Evolutionary conservation across 371 early-diverging fungal species (phyloP).

Genomic region (Capillidium heterosporum): DNA sequence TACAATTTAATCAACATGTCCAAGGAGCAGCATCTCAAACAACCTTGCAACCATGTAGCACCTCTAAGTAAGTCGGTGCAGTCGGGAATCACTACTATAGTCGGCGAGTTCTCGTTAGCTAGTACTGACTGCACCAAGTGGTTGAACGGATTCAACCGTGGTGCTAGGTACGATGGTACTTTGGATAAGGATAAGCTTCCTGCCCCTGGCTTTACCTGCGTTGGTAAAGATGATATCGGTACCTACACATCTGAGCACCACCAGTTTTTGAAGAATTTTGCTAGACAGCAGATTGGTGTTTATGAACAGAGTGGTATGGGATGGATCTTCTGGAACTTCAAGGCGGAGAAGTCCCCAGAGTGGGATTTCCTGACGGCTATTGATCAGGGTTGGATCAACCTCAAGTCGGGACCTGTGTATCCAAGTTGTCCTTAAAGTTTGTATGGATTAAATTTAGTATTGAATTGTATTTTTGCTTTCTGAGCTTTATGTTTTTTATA

Average conservation of each 20-base stretch:
- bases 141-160: conserved; percentile 45
- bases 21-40: background rate
- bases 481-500: too few relatives aligned
- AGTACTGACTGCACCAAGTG: conserved; percentile 54
- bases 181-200: conserved; percentile 10
- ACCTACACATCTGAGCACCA: conserved; percentile 16
- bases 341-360: conserved; percentile 16
- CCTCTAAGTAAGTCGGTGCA: background rate
- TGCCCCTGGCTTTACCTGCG: conserved; percentile 24
- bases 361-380: conserved; percentile 24
- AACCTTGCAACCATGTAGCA: background rate
- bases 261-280: conserved; percentile 17
- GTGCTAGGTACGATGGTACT: conserved; percentile 49
- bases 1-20: conserved; percentile 8
- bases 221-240: conserved; percentile 15
- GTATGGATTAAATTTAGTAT: too few relatives aligned
- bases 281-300: conserved; percentile 30
- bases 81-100: background rate
- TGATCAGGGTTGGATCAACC: conserved; percentile 14
- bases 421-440: too few relatives aligned
- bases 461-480: too few relatives aligned
- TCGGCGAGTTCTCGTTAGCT: conserved; percentile 26
- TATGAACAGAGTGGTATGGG: conserved; percentile 28
- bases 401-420: too few relatives aligned
- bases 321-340: conserved; percentile 72